phyloP scores from a whole-genome alignment of 495 filamentous ascomycete species.

The Neurospora discreta region DNA sequence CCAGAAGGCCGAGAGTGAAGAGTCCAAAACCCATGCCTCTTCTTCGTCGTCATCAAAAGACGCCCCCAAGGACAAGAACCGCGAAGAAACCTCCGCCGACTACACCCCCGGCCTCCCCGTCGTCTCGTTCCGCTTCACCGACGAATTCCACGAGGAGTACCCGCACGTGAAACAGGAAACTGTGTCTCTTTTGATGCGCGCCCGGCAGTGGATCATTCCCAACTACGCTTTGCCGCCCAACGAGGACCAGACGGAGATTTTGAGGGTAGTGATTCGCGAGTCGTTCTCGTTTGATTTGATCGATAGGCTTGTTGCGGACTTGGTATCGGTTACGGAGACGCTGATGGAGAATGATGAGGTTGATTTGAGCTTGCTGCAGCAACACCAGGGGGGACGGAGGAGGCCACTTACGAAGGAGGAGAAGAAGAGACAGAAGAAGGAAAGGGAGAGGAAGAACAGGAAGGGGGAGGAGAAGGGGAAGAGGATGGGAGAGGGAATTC shows the following conservation, averaged over 20 bases:
- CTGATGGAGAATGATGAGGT: constrained; percentile 42
- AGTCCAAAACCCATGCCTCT: not conserved
- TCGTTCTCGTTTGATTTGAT: constrained; percentile 58
- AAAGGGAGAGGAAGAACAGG: constrained; percentile 9
- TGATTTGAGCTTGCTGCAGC: constrained; percentile 31
- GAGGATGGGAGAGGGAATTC: constrained; percentile 48
- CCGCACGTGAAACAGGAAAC: constrained; percentile 56
- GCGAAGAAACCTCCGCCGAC: constrained; percentile 34
- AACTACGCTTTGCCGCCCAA: constrained; percentile 62
- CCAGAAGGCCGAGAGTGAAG: constrained; percentile 20
- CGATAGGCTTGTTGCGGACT: constrained; percentile 47
- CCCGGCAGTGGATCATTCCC: constrained; percentile 66
- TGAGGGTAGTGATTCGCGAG: constrained; percentile 59
- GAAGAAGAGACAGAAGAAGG: constrained; percentile 15
- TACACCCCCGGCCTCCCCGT: constrained; percentile 63
- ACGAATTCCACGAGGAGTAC: constrained; percentile 50
- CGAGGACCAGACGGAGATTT: constrained; percentile 52
- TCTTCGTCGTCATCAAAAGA: not conserved
- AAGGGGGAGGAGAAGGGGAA: constrained; percentile 11
- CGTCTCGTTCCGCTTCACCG: constrained; percentile 55
- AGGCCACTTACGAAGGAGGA: constrained; percentile 14
- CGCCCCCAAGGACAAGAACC: not conserved
- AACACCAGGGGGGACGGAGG: constrained; percentile 14
- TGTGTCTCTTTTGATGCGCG: constrained; percentile 53
- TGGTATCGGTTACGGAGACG: constrained; percentile 44